phyloP scores from a whole-genome alignment of 2,329 filamentous ascomycete species.

The Emergomyces orientalis region DNA sequence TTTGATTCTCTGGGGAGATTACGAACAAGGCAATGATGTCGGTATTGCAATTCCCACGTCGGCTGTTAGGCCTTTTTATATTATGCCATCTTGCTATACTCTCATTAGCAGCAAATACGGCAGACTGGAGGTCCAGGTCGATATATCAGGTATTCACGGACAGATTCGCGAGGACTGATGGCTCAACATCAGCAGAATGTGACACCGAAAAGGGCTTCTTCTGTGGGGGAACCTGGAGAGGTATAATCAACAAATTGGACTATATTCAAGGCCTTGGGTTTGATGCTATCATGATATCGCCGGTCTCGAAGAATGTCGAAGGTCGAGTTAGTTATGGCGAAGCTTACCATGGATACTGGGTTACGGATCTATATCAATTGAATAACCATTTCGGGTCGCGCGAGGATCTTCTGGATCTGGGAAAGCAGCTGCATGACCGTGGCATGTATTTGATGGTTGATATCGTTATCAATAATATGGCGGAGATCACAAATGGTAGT shows the following conservation, averaged over 20 bases:
- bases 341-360: conserved; percentile 46
- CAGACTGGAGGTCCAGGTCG: conserved; percentile 34
- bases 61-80: not conserved
- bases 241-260: conserved; percentile 41
- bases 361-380: conserved; percentile 38
- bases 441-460: conserved; percentile 48
- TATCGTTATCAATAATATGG: conserved; percentile 37
- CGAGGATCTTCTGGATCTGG: conserved; percentile 40
- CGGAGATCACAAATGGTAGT: conserved; percentile 34
- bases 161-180: conserved; percentile 37
- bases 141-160: conserved; percentile 43
- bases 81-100: not conserved
- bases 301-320: conserved; percentile 34
- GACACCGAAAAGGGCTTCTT: conserved; percentile 29
- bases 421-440: conserved; percentile 36
- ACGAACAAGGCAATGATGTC: not conserved
- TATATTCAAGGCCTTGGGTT: conserved; percentile 45
- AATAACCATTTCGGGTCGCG: conserved; percentile 43
- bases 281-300: conserved; percentile 35
- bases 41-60: not conserved
- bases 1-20: not conserved
- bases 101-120: conserved; percentile 19
- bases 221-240: conserved; percentile 45
- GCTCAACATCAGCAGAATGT: conserved; percentile 26
- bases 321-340: conserved; percentile 33